phyloP scores from a whole-genome alignment of 2,329 filamentous ascomycete species.

The Xylariaceae sp. region DNA sequence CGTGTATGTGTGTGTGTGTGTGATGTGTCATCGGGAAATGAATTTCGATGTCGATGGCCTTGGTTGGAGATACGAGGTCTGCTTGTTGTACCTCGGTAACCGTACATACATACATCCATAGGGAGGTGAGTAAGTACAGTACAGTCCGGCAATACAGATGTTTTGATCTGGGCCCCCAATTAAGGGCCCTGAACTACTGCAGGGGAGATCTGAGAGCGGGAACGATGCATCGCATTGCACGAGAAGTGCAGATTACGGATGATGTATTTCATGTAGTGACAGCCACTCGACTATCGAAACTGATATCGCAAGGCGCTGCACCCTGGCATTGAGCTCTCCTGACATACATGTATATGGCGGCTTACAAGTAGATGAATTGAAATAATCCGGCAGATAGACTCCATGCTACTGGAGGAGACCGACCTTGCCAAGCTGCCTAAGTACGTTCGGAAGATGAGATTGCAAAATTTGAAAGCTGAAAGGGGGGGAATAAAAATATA shows the following conservation, averaged over 20 bases:
- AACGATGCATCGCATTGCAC: conserved; percentile 22
- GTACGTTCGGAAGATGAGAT: no score
- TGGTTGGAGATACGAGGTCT: background rate
- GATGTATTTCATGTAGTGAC: conserved; percentile 15
- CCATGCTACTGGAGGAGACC: background rate
- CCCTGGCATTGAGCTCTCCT: background rate
- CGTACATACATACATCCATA: background rate
- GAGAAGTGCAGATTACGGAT: conserved; percentile 7
- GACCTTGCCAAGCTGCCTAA: no score
- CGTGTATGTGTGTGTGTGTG: background rate
- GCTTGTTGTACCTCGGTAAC: background rate
- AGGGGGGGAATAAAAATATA: background rate
- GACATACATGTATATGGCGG: background rate
- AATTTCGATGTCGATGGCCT: background rate
- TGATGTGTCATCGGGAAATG: background rate
- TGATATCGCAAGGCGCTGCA: background rate
- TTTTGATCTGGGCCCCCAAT: conserved; percentile 18
- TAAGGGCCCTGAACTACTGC: conserved; percentile 23
- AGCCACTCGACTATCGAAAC: conserved; percentile 13
- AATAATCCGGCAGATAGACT: background rate
- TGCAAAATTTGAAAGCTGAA: no score
- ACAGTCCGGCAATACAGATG: background rate
- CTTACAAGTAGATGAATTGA: background rate
- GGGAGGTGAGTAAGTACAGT: no score
- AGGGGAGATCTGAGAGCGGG: conserved; percentile 24